phyloP scores from a whole-genome alignment of 2,329 filamentous ascomycete species.

The Colletotrichum liaoningense region DNA sequence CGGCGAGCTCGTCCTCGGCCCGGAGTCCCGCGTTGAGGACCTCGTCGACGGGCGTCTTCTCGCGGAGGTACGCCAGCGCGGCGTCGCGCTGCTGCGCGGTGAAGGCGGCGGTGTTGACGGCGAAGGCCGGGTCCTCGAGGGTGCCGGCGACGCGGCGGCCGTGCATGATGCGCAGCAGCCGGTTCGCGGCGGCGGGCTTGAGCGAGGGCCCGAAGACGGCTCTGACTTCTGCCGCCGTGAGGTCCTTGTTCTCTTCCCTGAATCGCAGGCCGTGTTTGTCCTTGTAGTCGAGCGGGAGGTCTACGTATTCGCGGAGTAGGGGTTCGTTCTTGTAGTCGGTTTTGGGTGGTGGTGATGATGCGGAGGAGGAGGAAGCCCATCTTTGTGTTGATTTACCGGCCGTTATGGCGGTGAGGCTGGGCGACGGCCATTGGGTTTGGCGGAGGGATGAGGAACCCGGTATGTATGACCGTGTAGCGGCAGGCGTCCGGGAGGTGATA shows the following conservation, averaged over 20 bases:
- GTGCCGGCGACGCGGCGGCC: conserved; percentile 73
- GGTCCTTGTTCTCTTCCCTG: conserved; percentile 50
- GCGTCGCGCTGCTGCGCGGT: conserved; percentile 52
- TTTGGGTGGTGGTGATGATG: conserved; percentile 25
- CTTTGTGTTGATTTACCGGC: background rate
- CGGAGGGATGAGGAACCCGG: conserved; percentile 11
- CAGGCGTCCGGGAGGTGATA: background rate
- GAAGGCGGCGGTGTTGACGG: conserved; percentile 59
- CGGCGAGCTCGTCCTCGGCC: conserved; percentile 71
- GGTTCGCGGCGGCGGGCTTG: conserved; percentile 59
- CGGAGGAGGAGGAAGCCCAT: conserved; percentile 10
- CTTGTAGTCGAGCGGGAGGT: conserved; percentile 67
- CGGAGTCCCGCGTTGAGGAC: conserved; percentile 69
- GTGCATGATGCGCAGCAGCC: conserved; percentile 68
- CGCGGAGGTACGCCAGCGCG: conserved; percentile 67
- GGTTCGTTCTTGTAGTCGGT: conserved; percentile 35
- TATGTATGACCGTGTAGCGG: conserved; percentile 12
- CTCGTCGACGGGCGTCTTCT: conserved; percentile 68
- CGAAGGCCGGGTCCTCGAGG: conserved; percentile 67
- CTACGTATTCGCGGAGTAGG: conserved; percentile 64
- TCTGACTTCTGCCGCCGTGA: conserved; percentile 59
- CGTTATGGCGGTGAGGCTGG: conserved; percentile 1
- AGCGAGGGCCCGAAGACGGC: conserved; percentile 63
- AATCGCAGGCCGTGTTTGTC: conserved; percentile 68
- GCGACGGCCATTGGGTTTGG: conserved; percentile 22